A percentile compares a stretch with the other conserved stretches of the same genome.
Conservation (phyloP, 139 green algal genomes). For the Chlamydomonas sp. region DNA sequence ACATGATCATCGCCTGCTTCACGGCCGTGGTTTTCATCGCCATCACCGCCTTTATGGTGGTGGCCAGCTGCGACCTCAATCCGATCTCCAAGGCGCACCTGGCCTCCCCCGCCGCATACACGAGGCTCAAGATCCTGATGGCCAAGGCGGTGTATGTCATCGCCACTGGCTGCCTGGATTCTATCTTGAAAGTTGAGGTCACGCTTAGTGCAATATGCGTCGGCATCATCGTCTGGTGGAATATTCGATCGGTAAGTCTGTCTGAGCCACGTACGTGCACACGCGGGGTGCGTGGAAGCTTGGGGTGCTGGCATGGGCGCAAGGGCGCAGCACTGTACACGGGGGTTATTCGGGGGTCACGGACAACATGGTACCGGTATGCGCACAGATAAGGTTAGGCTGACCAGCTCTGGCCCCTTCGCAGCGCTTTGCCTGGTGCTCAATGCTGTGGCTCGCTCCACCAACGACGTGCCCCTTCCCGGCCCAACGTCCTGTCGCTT, state of each 20-base stretch:
- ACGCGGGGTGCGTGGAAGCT: not conserved
- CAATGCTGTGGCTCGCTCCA: no score
- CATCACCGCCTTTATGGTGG: slow-evolving; percentile 23
- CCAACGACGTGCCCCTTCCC: no score
- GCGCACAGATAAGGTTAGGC: no score
- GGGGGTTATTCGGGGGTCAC: no score
- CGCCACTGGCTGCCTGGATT: not conserved
- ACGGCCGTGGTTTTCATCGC: slow-evolving; percentile 15
- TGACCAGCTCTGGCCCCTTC: no score
- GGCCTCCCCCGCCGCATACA: not conserved
- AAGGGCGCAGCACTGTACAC: no score
- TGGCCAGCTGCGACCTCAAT: not conserved
- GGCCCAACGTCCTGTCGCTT: no score
- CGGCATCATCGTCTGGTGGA: slow-evolving; percentile 2
- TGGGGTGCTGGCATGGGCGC: no score
- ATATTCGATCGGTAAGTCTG: slow-evolving; percentile 7
- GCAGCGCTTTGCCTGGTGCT: no score
- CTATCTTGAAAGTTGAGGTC: not conserved
- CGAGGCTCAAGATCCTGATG: slow-evolving; percentile 12
- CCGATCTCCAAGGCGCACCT: slow-evolving; percentile 11
- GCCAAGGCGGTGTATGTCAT: slow-evolving; percentile 11
- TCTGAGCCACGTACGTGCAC: no score
- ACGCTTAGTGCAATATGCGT: not conserved
- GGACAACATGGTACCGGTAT: no score
- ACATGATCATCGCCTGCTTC: slow-evolving; percentile 12